Evolutionary conservation across 768 basidiomycete species (phyloP).

Genomic region (Suillus hirtellus): DNA sequence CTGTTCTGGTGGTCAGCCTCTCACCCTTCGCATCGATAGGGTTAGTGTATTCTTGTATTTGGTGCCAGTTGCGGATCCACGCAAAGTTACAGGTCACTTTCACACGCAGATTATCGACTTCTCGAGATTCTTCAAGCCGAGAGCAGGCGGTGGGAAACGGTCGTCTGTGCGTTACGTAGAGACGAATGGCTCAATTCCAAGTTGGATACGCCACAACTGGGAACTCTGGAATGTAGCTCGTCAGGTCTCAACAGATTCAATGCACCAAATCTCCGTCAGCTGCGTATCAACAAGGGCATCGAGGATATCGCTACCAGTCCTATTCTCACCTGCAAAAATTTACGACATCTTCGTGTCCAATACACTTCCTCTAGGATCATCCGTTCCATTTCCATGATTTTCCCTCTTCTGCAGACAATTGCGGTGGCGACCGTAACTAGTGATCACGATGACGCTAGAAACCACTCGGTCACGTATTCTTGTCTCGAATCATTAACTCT

Average conservation of each 20-base stretch:
- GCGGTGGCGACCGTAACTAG: not conserved
- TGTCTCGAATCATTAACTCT: constrained; percentile 3
- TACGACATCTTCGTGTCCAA: not conserved
- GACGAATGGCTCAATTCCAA: not conserved
- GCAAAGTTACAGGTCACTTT: not conserved
- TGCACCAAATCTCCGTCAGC: not conserved
- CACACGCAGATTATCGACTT: not conserved
- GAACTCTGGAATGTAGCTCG: not conserved
- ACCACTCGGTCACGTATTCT: not conserved
- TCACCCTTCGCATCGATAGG: not conserved
- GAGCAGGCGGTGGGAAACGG: not conserved
- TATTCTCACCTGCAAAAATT: not conserved
- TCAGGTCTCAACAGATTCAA: not conserved
- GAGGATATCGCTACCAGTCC: not conserved
- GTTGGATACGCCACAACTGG: not conserved
- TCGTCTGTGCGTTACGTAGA: no score
- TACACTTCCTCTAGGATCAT: not conserved
- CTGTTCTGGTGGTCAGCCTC: not conserved
- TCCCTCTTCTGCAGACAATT: not conserved
- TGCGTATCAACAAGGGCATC: not conserved
- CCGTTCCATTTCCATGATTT: not conserved
- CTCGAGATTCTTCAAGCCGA: not conserved
- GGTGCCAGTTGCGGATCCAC: no score
- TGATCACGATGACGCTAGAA: not conserved
- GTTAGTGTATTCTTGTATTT: no score